Percentiles rank a stretch among this genome's conserved stretches.
phyloP scores from a whole-genome alignment of 805 yeast species.

The Nakazawaea ishiwadae region DNA sequence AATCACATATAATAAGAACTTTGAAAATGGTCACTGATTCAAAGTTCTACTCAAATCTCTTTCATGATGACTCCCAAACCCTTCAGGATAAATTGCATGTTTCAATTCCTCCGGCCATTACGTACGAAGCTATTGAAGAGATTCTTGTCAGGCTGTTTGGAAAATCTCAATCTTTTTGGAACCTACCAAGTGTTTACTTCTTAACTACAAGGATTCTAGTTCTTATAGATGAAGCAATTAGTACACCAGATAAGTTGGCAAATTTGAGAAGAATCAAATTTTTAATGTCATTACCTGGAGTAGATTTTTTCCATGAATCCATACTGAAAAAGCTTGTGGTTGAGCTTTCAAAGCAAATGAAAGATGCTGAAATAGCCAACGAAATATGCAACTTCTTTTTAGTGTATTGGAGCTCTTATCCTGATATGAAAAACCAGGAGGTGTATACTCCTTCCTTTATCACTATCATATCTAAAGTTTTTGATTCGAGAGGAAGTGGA shows the following conservation, averaged over 20 bases:
- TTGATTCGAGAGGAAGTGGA: conserved; percentile 7
- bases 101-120: conserved; percentile 9
- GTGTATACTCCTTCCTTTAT: conserved; percentile 16
- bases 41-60: not conserved
- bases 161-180: conserved; percentile 28
- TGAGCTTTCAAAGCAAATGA: conserved; percentile 21
- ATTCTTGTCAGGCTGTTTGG: conserved; percentile 20
- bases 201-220: conserved; percentile 29
- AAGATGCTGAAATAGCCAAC: conserved; percentile 13
- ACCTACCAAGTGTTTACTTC: conserved; percentile 29
- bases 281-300: conserved; percentile 25
- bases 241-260: conserved; percentile 20
- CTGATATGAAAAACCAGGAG: conserved; percentile 4
- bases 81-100: not conserved
- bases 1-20: conserved; percentile 15
- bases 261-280: conserved; percentile 34
- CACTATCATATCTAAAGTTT: conserved; percentile 17
- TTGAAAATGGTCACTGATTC: not conserved
- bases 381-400: conserved; percentile 26
- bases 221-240: conserved; percentile 18
- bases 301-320: conserved; percentile 14
- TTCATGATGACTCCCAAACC: not conserved
- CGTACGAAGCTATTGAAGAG: conserved; percentile 5
- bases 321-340: conserved; percentile 20
- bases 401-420: conserved; percentile 14